phyloP scores from a whole-genome alignment of 2,329 filamentous ascomycete genomes.

The Phaeosphaeriaceae sp. region DNA sequence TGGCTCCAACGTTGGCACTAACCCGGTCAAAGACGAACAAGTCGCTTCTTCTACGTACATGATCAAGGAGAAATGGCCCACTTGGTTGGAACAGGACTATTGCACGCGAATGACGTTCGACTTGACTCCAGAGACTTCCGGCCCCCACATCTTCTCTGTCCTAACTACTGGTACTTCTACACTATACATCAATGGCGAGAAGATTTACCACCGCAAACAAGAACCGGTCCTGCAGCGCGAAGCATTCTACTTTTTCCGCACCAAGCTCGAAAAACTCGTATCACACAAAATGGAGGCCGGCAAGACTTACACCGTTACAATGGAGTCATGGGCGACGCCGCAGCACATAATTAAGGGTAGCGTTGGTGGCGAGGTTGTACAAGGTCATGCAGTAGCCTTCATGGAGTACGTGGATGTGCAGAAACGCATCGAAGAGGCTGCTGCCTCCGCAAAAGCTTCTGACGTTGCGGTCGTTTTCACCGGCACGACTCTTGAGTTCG shows the following conservation, averaged over 20 bases:
- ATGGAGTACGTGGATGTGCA: conserved; percentile 65
- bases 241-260: background rate
- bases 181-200: background rate
- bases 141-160: background rate
- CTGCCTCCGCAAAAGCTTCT: conserved; percentile 48
- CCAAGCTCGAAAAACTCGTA: conserved; percentile 62
- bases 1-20: background rate
- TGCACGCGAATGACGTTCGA: background rate
- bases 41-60: background rate
- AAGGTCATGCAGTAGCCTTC: conserved; percentile 62
- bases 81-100: background rate
- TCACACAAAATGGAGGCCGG: conserved; percentile 64
- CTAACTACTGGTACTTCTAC: background rate
- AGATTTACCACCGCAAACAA: background rate
- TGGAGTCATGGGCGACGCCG: conserved; percentile 14
- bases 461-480: conserved; percentile 55
- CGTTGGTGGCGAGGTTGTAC: conserved; percentile 7
- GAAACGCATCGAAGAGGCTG: conserved; percentile 45
- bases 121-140: background rate
- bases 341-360: conserved; percentile 7
- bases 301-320: conserved; percentile 52
- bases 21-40: background rate
- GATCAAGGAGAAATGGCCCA: background rate
- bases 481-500: conserved; percentile 76
- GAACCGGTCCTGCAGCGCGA: background rate